Evolutionary conservation across 1,284 basidiomycete genomes (phyloP).

Genomic region (Austroboletus novae-zelandiae): DNA sequence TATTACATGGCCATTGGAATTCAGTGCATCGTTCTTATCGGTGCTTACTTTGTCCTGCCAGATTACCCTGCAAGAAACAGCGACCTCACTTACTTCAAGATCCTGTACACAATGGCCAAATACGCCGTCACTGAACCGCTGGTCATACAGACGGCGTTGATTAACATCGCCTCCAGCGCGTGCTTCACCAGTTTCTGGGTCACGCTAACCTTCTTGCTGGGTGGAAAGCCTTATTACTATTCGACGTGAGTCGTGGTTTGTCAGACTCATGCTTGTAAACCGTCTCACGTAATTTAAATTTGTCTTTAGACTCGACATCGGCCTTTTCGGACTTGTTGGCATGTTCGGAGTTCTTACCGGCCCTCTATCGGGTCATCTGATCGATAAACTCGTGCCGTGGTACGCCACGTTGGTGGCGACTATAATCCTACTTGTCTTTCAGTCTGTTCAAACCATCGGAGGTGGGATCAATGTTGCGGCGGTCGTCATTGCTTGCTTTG

Average conservation of each 20-base stretch:
- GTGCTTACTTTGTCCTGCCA: constrained; percentile 59
- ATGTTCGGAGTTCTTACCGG: constrained; percentile 64
- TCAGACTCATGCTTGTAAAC: neutral
- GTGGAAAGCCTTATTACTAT: constrained; percentile 62
- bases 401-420: constrained; percentile 56
- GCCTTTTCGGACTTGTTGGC: constrained; percentile 70
- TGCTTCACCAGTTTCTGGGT: constrained; percentile 68
- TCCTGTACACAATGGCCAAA: constrained; percentile 67
- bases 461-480: constrained; percentile 59
- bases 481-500: constrained; percentile 45
- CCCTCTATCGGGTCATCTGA: constrained; percentile 57
- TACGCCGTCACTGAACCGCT: constrained; percentile 68
- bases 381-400: constrained; percentile 68
- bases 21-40: constrained; percentile 48
- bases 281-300: constrained; percentile 5
- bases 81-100: constrained; percentile 56
- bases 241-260: constrained; percentile 47
- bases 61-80: constrained; percentile 69
- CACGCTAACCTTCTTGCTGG: constrained; percentile 69
- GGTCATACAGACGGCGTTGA: constrained; percentile 59
- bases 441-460: constrained; percentile 55
- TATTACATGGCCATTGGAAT: constrained; percentile 66
- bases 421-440: constrained; percentile 40
- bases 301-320: constrained; percentile 55
- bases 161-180: constrained; percentile 55